Evolutionary conservation across 1,139 yeast species (phyloP).

Genomic region (Taphrina deformans): DNA sequence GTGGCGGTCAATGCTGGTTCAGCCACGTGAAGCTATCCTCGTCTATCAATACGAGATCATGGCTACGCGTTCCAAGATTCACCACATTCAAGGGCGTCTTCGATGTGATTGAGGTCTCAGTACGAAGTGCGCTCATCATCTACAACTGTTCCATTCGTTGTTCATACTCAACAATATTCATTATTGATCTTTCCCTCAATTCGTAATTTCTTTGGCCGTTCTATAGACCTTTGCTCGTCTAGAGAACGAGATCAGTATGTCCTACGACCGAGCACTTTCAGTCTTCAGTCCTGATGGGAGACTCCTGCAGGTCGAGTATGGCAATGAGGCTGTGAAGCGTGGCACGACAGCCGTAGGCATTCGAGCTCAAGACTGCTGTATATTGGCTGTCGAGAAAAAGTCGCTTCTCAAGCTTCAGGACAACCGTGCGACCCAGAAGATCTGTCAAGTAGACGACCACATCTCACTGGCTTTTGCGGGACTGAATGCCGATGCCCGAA

Average conservation of each 20-base stretch:
- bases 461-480: slow-evolving; percentile 95
- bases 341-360: slow-evolving; percentile 97
- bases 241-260: not conserved
- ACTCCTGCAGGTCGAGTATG: slow-evolving; percentile 75
- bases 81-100: not conserved
- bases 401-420: slow-evolving; percentile 93
- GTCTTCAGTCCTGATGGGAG: slow-evolving; percentile 88
- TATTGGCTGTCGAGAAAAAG: slow-evolving; percentile 94
- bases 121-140: too few species aligned
- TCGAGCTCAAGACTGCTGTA: slow-evolving; percentile 84
- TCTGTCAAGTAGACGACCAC: slow-evolving; percentile 87
- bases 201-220: too few species aligned
- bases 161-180: too few species aligned
- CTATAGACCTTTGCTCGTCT: not conserved
- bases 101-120: too few species aligned
- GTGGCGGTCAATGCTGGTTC: too few species aligned
- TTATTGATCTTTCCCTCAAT: too few species aligned
- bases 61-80: not conserved
- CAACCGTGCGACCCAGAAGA: slow-evolving; percentile 93
- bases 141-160: too few species aligned
- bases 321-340: slow-evolving; percentile 95
- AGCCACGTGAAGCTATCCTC: not conserved
- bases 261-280: slow-evolving; percentile 95
- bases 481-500: slow-evolving; percentile 94
- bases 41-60: not conserved